Percentiles rank a stretch among this genome's conserved stretches.
These are phyloP conservation scores for Pseudogymnoascus sp. DNA, from an alignment of 2,329 filamentous ascomycete species.

Conservation along the genomic window DNA sequence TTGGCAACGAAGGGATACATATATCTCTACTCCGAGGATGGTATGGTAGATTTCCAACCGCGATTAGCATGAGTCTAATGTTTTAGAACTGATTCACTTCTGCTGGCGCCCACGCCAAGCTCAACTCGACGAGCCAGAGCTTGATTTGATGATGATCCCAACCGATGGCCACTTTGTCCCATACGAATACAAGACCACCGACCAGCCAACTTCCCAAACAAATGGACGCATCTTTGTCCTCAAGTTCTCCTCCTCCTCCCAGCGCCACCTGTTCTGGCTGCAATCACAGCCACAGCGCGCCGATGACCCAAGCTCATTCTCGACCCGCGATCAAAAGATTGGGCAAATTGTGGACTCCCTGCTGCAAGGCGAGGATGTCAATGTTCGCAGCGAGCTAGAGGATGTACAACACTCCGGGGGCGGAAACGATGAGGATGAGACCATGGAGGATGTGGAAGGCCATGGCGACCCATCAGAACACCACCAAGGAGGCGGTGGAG, in stretches of 20 bases:
- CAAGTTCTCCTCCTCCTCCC: slow-evolving; percentile 87
- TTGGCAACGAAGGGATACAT: slow-evolving; percentile 73
- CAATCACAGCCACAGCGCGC: slow-evolving; percentile 78
- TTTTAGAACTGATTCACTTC: slow-evolving; percentile 79
- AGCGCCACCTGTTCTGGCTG: slow-evolving; percentile 91
- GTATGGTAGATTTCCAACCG: slow-evolving; percentile 35
- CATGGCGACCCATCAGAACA: slow-evolving; percentile 52
- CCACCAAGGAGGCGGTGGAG: slow-evolving; percentile 61
- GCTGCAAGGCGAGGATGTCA: slow-evolving; percentile 81
- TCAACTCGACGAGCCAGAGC: slow-evolving; percentile 63
- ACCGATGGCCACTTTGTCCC: slow-evolving; percentile 80
- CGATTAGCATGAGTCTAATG: slow-evolving; percentile 15
- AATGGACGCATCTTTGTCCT: slow-evolving; percentile 89
- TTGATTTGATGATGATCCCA: slow-evolving; percentile 92
- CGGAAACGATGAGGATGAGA: slow-evolving; percentile 63
- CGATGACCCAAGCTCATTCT: slow-evolving; percentile 70
- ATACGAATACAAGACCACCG: slow-evolving; percentile 63
- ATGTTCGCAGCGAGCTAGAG: slow-evolving; percentile 67
- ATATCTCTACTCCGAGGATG: slow-evolving; percentile 90
- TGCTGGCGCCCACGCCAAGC: slow-evolving; percentile 84
- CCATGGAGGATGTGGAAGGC: slow-evolving; percentile 71
- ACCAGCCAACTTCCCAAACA: slow-evolving; percentile 54
- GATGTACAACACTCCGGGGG: slow-evolving; percentile 48
- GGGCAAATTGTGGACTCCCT: slow-evolving; percentile 79
- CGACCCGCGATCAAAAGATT: slow-evolving; percentile 76